Conservation (phyloP, 2,329 filamentous ascomycete species). For the Chrysosporium keratinophilum region DNA sequence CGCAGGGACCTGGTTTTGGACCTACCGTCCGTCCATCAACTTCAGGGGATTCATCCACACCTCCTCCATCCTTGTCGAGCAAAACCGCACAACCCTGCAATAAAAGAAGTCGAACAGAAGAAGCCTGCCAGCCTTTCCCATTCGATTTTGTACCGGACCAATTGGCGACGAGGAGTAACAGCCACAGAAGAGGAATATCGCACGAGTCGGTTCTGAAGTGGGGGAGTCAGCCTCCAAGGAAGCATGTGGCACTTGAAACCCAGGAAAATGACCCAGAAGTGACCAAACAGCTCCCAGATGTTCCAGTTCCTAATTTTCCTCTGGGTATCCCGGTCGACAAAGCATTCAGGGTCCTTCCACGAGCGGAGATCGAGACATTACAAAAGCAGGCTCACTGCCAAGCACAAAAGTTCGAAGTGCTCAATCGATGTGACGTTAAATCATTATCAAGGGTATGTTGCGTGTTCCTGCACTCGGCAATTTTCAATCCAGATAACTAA, state of each 20-base stretch:
- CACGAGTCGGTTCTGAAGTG: slow-evolving; percentile 8
- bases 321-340: slow-evolving; percentile 17
- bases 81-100: neutral
- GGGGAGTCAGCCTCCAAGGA: neutral
- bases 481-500: slow-evolving; percentile 5
- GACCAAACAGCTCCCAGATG: slow-evolving; percentile 3
- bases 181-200: slow-evolving; percentile 6
- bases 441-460: slow-evolving; percentile 22
- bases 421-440: slow-evolving; percentile 21
- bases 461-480: neutral
- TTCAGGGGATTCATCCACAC: neutral
- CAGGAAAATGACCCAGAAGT: neutral
- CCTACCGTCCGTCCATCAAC: neutral
- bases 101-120: neutral
- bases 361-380: slow-evolving; percentile 19
- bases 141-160: slow-evolving; percentile 1
- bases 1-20: neutral
- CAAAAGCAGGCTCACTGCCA: slow-evolving; percentile 21
- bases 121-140: neutral
- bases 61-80: neutral
- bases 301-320: slow-evolving; percentile 15
- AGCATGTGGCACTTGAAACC: neutral
- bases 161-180: neutral
- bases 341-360: slow-evolving; percentile 16
- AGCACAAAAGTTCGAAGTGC: slow-evolving; percentile 21